phyloP scores from a whole-genome alignment of 768 basidiomycete species.

The Termitomyces sp. region DNA sequence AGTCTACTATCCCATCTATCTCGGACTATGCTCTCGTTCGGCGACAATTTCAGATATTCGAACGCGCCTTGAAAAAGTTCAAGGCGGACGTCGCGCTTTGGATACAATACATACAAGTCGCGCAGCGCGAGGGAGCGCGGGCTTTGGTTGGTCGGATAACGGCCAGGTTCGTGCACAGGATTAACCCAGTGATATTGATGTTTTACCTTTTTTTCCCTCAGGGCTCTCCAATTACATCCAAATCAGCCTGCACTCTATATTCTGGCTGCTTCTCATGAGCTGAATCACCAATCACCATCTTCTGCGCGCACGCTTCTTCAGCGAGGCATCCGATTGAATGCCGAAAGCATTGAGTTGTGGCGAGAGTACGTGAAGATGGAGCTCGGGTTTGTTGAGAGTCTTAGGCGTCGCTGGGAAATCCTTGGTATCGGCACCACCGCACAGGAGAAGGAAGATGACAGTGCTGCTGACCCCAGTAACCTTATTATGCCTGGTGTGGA shows the following conservation, averaged over 20 bases:
- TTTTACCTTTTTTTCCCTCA: conserved; percentile 24
- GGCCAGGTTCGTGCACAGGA: conserved; percentile 57
- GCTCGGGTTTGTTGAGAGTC: conserved; percentile 76
- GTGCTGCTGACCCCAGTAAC: conserved; percentile 18
- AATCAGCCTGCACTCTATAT: conserved; percentile 76
- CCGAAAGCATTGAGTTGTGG: conserved; percentile 77
- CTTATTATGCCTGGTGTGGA: conserved; percentile 21
- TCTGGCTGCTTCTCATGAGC: conserved; percentile 79
- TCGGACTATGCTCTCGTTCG: conserved; percentile 85
- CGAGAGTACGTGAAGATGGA: conserved; percentile 90
- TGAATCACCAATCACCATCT: conserved; percentile 68
- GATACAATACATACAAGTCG: conserved; percentile 86
- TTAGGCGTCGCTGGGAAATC: conserved; percentile 76
- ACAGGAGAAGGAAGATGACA: conserved; percentile 1
- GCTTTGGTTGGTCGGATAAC: conserved; percentile 79
- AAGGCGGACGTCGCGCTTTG: conserved; percentile 84
- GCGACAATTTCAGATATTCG: conserved; percentile 86
- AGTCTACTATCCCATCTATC: conserved; percentile 52
- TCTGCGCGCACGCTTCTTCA: conserved; percentile 82
- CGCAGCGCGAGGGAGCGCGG: conserved; percentile 74
- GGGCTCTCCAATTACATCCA: conserved; percentile 87
- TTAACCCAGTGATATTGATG: conserved; percentile 2
- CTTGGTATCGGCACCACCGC: conserved; percentile 55
- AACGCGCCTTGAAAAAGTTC: conserved; percentile 86
- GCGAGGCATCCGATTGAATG: conserved; percentile 78